Base-by-base conservation (phyloP, 176 grass and related monocot genomes). In the Poa annua region DNA sequence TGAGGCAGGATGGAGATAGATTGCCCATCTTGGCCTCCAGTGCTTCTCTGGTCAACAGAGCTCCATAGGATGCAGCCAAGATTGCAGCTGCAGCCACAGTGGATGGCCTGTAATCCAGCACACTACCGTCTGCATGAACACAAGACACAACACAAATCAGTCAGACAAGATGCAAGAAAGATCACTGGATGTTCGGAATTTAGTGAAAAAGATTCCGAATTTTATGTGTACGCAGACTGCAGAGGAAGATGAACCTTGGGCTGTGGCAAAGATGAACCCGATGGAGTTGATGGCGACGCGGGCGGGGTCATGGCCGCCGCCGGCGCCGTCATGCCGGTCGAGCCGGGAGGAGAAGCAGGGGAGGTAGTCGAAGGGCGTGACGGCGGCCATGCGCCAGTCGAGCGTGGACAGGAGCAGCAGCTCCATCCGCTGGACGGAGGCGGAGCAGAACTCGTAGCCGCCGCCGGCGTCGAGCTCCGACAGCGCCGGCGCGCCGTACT, bases 281-380 rank as follows among this genome's bases (percentile, higher is more conserved):
- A 87, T 74, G 78, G 88, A 84, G 20, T 72, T 90, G 72, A 85
- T 16, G 13, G 71, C 81, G n/a, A 73, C 48, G 6, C 21, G 63
- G 66, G 66, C 67, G 29, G 79, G 82, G 71, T 75, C 77, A 39
- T 71, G 76, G 52, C 68, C 83, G 62, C 86, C 54, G 62, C 51
- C 55, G 85, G 65, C 59, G 35, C 67, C 88, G 51, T 48, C 82
- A 53, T 81, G 83, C 14, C 55, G 88, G 81, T 91, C 79, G 36
- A 93, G 69, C 13, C 85, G 64, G 25, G 88, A 93, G 11, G 83
- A 48, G 60, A 93, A 88, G 74, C 86, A 93, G 69, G 84, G 71
- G 76, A 93, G 88, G 79, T 92, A 98, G 36, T 98, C 96, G n/a
- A 98, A 96, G 2, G 96, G 96, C 66, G 96, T 95, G 47, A 95